Evolutionary conservation across 768 basidiomycete genomes (phyloP), one percentile per base, ranked within the genome.

Genomic region (Exidia glandulosa): DNA sequence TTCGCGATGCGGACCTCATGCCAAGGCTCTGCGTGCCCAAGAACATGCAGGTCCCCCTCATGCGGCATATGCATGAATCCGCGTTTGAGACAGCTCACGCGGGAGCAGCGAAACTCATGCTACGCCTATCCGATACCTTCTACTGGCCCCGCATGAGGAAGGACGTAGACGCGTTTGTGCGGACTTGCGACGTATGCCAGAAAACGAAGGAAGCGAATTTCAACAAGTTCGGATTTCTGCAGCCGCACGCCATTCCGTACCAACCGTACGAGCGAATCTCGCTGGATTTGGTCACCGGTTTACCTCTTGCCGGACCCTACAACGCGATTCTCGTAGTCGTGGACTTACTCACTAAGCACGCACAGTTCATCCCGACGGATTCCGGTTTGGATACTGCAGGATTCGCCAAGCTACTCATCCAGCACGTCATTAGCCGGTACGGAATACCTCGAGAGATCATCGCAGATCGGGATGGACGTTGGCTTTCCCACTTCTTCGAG

Each of bases 101-200:
- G 5, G 72, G 73, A 5, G 70, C 66, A 50, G 60, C 63, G 45
- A 65, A 66, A 25, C 65, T 62, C 1, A 69, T 69, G 57, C 67
- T 68, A 48, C 61, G 65, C 1, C 36, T 74, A 1, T 57, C 63
- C 6, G 12, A 48, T 1, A 50, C 27, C 0, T 75, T 67, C 58
- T 75, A 71, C 45, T 75, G 74, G 74, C 70, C 70, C 0, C 4
- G 55, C 31, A 73, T 74, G 73, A 66, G 65, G 1, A 10, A 62
- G 25, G 64, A 67, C 5, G 70, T 72, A 50, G 66, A 69, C 9
- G 56, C n/a, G 27, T 61, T 29, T 3, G 2, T n/a, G n/a, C n/a
- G 25, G 4, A 50, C 63, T 19, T 64, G 62, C 62, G 58, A 63
- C 36, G 41, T 41, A 12, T 63, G 63, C 36, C 59, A 63, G 54